A percentile compares a stretch with the other conserved stretches of the same genome.
Conservation (phyloP, 495 filamentous ascomycete genomes). For the Talaromyces adpressus region DNA sequence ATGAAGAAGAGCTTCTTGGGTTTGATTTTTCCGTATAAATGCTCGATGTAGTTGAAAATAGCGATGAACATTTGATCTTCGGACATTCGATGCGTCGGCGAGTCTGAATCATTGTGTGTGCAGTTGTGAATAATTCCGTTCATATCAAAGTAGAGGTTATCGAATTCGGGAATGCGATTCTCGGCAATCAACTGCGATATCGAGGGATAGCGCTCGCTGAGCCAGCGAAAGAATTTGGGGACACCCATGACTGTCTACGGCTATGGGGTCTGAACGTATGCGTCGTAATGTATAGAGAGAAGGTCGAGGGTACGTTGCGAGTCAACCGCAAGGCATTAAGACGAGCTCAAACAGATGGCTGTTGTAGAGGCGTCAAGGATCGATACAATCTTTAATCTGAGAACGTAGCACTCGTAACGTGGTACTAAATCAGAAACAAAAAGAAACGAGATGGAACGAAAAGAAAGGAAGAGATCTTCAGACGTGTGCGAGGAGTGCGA, state of each 20-base stretch:
- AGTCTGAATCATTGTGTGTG: slow-evolving; percentile 91
- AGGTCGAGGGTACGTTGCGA: neutral
- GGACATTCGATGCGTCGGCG: slow-evolving; percentile 83
- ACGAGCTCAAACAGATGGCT: neutral
- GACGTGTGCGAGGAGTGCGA: neutral
- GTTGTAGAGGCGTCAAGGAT: neutral
- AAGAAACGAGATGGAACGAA: slow-evolving; percentile 7
- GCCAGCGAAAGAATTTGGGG: slow-evolving; percentile 93
- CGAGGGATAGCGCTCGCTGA: slow-evolving; percentile 96
- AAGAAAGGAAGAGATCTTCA: slow-evolving; percentile 6
- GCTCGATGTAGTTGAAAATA: slow-evolving; percentile 99
- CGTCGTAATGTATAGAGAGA: neutral
- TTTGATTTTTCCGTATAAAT: slow-evolving; percentile 97
- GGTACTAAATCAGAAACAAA: slow-evolving; percentile 10
- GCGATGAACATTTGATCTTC: slow-evolving; percentile 99
- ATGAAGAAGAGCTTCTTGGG: slow-evolving; percentile 98
- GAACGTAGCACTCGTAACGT: slow-evolving; percentile 4
- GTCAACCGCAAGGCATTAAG: neutral
- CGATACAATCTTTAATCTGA: neutral
- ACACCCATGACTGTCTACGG: slow-evolving; percentile 62
- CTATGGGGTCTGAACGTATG: neutral
- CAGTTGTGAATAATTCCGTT: slow-evolving; percentile 99
- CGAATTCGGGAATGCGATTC: slow-evolving; percentile 98
- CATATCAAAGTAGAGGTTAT: slow-evolving; percentile 97
- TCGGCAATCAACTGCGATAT: slow-evolving; percentile 99